These are phyloP conservation scores for Ramaria rubella DNA, from an alignment of 768 basidiomycete species.

Conservation along the genomic window DNA sequence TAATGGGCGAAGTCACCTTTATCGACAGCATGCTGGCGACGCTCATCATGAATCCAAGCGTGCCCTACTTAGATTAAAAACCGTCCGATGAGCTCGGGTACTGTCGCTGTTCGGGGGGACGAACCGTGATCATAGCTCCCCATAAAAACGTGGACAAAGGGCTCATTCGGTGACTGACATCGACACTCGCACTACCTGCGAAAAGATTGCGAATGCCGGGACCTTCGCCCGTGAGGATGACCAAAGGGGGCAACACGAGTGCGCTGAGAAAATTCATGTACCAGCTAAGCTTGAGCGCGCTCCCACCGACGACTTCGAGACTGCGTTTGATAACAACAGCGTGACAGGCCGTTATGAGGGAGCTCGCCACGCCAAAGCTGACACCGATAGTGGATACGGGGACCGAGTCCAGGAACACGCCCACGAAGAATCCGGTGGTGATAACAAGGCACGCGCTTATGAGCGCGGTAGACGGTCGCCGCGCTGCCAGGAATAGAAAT, in stretches of 20 bases:
- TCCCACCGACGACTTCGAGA: constrained; percentile 71
- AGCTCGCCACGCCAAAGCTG: constrained; percentile 74
- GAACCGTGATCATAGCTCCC: constrained; percentile 73
- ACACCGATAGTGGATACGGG: too few relatives aligned
- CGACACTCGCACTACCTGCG: constrained; percentile 38
- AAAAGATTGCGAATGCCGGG: constrained; percentile 57
- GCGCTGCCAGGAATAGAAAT: constrained; percentile 62
- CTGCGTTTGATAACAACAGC: constrained; percentile 91
- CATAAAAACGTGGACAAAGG: constrained; percentile 63
- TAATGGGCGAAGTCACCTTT: constrained; percentile 95
- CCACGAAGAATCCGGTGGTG: constrained; percentile 86
- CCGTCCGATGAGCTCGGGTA: too few relatives aligned
- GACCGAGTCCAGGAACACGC: constrained; percentile 76
- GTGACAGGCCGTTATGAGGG: constrained; percentile 78
- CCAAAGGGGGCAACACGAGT: constrained; percentile 59
- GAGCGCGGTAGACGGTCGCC: constrained; percentile 70
- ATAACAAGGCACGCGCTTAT: constrained; percentile 71
- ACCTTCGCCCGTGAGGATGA: constrained; percentile 70
- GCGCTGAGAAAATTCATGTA: constrained; percentile 85
- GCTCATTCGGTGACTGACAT: too few relatives aligned
- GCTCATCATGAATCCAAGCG: constrained; percentile 91
- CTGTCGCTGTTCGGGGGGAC: too few relatives aligned
- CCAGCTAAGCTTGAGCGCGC: constrained; percentile 81
- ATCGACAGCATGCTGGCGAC: constrained; percentile 88
- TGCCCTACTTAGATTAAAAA: constrained; percentile 62